Percentiles rank a stretch among this genome's conserved stretches.
These are phyloP conservation scores for Alternaria tenuissima DNA, from an alignment of 2,329 filamentous ascomycete genomes.

Conservation along the genomic window DNA sequence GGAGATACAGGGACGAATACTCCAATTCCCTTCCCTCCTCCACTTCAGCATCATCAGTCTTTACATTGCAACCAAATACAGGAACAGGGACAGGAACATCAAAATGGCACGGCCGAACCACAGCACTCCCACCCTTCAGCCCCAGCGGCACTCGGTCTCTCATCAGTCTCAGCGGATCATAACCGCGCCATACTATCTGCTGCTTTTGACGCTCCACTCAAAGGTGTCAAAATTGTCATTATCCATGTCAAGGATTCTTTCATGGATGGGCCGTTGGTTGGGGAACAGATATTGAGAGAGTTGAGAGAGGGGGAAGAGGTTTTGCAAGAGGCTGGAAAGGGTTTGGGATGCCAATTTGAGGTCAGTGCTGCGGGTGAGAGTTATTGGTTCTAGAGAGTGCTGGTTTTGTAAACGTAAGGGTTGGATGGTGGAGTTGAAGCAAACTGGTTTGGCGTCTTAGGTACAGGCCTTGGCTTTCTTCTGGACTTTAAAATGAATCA, in stretches of 20 bases:
- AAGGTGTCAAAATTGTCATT: conserved; percentile 80
- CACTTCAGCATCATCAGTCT: neutral
- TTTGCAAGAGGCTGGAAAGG: conserved; percentile 58
- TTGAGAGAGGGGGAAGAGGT: conserved; percentile 68
- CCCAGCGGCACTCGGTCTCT: conserved; percentile 36
- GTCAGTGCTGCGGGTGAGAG: conserved; percentile 72
- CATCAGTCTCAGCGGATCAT: conserved; percentile 34
- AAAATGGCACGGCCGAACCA: neutral
- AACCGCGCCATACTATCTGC: conserved; percentile 38
- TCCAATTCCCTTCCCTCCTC: conserved; percentile 15
- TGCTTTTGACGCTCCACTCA: conserved; percentile 61
- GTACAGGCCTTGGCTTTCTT: neutral
- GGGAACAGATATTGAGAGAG: conserved; percentile 74
- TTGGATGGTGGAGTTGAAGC: neutral
- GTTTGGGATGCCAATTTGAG: conserved; percentile 81
- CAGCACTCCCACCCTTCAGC: conserved; percentile 29
- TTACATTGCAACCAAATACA: neutral
- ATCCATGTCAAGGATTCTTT: conserved; percentile 94
- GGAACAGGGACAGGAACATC: neutral
- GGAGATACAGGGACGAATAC: conserved; percentile 32
- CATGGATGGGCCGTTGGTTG: conserved; percentile 71
- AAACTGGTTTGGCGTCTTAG: neutral
- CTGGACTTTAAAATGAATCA: neutral
- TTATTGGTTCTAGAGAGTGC: conserved; percentile 55
- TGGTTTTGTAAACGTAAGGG: neutral